These are phyloP conservation scores for Coemansia reversa DNA, from an alignment of 192 early-diverging fungal species.

Conservation along the genomic window DNA sequence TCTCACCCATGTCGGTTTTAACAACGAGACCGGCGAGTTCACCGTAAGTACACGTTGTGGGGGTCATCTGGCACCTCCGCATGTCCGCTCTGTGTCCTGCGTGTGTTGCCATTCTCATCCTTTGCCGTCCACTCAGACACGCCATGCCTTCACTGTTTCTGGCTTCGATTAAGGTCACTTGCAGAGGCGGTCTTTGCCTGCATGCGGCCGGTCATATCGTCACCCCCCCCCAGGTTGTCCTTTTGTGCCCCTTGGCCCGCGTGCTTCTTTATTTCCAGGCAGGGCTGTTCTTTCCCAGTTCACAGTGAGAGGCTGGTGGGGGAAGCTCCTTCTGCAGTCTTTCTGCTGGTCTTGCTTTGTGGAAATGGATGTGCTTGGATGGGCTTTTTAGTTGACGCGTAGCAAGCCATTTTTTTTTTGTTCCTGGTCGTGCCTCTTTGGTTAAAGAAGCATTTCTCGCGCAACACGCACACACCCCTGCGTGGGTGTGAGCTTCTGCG, in stretches of 20 bases:
- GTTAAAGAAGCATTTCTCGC: too few species aligned
- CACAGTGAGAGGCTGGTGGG: not conserved
- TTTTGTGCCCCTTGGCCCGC: not conserved
- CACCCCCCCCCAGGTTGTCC: constrained; percentile 7
- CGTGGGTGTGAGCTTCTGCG: too few species aligned
- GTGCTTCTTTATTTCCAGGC: not conserved
- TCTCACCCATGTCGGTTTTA: constrained; percentile 97
- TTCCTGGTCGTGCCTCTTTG: too few species aligned
- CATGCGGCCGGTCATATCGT: not conserved
- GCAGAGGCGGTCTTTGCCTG: not conserved
- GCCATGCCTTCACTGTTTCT: not conserved
- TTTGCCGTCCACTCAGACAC: not conserved
- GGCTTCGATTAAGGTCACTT: not conserved
- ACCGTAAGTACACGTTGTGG: constrained; percentile 57
- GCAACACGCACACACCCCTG: too few species aligned
- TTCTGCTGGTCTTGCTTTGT: constrained; percentile 7
- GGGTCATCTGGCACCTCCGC: not conserved
- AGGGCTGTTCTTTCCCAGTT: not conserved
- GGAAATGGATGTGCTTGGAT: constrained; percentile 15
- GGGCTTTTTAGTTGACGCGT: not conserved
- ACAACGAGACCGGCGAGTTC: constrained; percentile 94
- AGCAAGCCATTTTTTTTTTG: too few species aligned
- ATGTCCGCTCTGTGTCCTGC: not conserved
- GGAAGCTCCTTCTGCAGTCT: not conserved
- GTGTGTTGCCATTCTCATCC: too few species aligned